A percentile compares a stretch with the other conserved stretches of the same genome.
Evolutionary conservation across 805 yeast genomes (phyloP).

Genomic region (Barnettozyma vustinii): DNA sequence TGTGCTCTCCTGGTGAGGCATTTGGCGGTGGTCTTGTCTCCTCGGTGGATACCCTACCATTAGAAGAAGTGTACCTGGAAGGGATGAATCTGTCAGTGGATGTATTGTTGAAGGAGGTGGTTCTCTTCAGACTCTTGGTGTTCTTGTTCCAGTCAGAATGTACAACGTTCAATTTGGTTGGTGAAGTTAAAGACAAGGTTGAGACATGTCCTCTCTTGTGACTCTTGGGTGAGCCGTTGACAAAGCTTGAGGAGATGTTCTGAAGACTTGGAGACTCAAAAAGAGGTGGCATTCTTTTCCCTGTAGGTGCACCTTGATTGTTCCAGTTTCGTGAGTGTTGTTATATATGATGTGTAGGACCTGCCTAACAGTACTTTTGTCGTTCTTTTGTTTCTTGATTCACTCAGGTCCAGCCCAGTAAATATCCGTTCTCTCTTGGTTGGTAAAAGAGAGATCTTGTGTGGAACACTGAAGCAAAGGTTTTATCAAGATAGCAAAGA

Average conservation of each 20-base stretch:
- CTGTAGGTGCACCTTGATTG: not conserved
- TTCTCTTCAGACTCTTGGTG: slow-evolving; percentile 18
- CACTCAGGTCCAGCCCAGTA: slow-evolving; percentile 22
- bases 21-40: slow-evolving; percentile 38
- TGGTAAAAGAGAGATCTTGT: not conserved
- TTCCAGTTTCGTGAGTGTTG: not conserved
- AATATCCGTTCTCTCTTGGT: slow-evolving; percentile 2
- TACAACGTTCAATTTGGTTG: slow-evolving; percentile 41
- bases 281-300: slow-evolving; percentile 6
- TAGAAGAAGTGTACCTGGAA: slow-evolving; percentile 42
- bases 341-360: slow-evolving; percentile 6
- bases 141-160: slow-evolving; percentile 32
- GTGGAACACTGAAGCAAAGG: slow-evolving; percentile 7
- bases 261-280: slow-evolving; percentile 19
- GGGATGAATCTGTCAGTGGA: slow-evolving; percentile 58
- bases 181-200: slow-evolving; percentile 38
- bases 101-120: slow-evolving; percentile 20
- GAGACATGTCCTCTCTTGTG: slow-evolving; percentile 25
- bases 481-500: slow-evolving; percentile 8
- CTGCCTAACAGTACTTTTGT: slow-evolving; percentile 8
- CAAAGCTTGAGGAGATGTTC: slow-evolving; percentile 9
- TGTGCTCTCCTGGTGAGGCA: slow-evolving; percentile 40
- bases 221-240: slow-evolving; percentile 15
- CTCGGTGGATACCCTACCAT: slow-evolving; percentile 39
- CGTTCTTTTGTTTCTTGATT: slow-evolving; percentile 8